A percentile compares a stretch with the other conserved stretches of the same genome.
Evolutionary conservation across 208 protist species (phyloP).

Genomic region (Crithidia bombi): DNA sequence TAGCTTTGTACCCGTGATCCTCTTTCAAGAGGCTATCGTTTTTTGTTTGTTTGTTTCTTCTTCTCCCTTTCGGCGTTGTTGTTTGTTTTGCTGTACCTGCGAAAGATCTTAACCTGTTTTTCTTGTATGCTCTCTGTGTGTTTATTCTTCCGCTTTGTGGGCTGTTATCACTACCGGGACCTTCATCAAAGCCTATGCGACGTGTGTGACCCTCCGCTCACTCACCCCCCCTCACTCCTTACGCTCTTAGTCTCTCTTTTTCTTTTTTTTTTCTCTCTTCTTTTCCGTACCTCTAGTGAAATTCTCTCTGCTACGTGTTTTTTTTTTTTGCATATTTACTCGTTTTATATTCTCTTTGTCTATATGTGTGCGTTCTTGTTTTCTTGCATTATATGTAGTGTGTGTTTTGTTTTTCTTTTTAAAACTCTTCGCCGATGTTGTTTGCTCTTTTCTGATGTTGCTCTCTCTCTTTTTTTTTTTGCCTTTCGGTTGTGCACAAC

Average conservation of each 20-base stretch:
- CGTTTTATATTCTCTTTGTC: neutral
- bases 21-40: neutral
- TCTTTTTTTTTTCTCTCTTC: constrained; percentile 2
- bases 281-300: neutral
- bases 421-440: too few relatives aligned
- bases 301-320: constrained; percentile 10
- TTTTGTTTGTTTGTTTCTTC: neutral
- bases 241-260: neutral
- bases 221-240: neutral
- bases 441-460: too few relatives aligned
- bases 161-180: too few relatives aligned
- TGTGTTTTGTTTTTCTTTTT: neutral
- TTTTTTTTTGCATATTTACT: constrained; percentile 7
- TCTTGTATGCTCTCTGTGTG: neutral
- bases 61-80: neutral
- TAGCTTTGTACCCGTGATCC: neutral
- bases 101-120: constrained; percentile 6
- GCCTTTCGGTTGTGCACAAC: too few relatives aligned
- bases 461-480: too few relatives aligned
- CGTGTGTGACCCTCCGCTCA: too few relatives aligned
- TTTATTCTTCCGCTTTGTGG: neutral
- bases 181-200: too few relatives aligned
- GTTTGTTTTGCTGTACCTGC: constrained; percentile 4
- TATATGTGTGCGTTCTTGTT: neutral
- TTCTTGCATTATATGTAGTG: neutral